Evolutionary conservation across 768 basidiomycete genomes (phyloP).

Genomic region (Infundibulicybe gibba): DNA sequence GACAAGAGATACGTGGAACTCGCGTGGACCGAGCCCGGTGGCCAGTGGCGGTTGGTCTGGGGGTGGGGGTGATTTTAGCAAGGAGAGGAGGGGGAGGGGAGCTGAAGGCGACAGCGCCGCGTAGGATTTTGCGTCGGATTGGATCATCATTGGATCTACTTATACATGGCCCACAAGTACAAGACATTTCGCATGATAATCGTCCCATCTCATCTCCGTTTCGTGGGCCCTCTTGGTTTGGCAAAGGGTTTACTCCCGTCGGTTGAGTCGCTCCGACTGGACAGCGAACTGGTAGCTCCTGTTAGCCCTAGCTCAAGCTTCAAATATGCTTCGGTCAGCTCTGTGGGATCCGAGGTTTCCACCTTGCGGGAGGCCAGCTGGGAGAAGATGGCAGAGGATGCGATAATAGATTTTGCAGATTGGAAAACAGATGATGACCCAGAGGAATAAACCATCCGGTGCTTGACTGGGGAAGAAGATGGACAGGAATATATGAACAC

Average conservation of each 20-base stretch:
- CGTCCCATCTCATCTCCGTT: slow-evolving; percentile 16
- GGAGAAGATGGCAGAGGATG: slow-evolving; percentile 35
- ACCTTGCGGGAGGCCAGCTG: slow-evolving; percentile 56
- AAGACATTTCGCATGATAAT: no score
- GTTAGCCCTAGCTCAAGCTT: slow-evolving; percentile 48
- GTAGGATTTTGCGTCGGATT: no score
- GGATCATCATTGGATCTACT: no score
- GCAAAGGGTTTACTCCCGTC: slow-evolving; percentile 55
- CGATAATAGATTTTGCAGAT: slow-evolving; percentile 49
- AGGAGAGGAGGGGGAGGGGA: no score
- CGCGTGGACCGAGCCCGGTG: no score
- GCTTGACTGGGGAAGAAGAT: slow-evolving; percentile 71
- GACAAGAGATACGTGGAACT: no score
- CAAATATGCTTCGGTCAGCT: slow-evolving; percentile 65
- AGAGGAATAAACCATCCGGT: slow-evolving; percentile 88
- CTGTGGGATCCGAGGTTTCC: slow-evolving; percentile 78
- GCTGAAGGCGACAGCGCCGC: no score
- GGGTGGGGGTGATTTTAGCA: no score
- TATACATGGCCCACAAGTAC: no score
- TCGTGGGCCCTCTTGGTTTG: slow-evolving; percentile 64
- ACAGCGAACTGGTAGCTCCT: slow-evolving; percentile 9
- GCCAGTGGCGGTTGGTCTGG: no score
- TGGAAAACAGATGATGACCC: slow-evolving; percentile 55
- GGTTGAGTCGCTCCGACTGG: background rate
- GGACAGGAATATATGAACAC: slow-evolving; percentile 95